Evolutionary conservation across 495 filamentous ascomycete genomes (phyloP), one percentile per base, ranked within the genome.

Genomic region (Annulohypoxylon bovei): DNA sequence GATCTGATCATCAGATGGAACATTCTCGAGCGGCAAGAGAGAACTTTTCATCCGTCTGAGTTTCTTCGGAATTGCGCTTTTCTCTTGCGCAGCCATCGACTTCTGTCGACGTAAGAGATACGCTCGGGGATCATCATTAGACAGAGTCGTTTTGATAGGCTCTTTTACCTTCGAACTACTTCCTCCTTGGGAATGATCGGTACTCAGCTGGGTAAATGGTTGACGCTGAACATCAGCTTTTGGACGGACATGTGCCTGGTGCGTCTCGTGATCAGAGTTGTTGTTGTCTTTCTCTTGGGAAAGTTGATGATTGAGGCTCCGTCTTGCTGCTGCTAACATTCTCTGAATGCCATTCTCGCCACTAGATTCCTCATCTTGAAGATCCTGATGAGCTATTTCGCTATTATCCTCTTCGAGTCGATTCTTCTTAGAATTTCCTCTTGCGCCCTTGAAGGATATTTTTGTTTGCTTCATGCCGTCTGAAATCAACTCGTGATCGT

Each of bases 21-120:
- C 75, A 7, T 65, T 81, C 58, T 85, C 82, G n/a, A 85, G 68
- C 20, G 84, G 82, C 25, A 84, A 62, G n/a, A 80, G 75, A 32
- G 68, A 78, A n/a, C 79, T 83, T 61, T 79, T 84, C 27, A 81
- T 33, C 11, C 82, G 77, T 42, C 67, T 76, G 22, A 74, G 33
- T 60, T 75, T 81, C 68, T 62, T 78, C 11, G 65, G 68, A 12
- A 63, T 65, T 6, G 60, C 40, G 1, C 50, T 68, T 18, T 14
- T 40, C 23, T 63, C 67, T 23, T 73, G 65, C 14, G 65, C 54
- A 25, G 56, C 67, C 11, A 77, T 68, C 1, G 78, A 81, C 22
- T 73, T 78, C 68, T 84, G 81, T 52, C 75, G 76, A 42, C 73
- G 74, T 57, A 82, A 78, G 30, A 84, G 67, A 39, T 82, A 81